These are phyloP conservation scores for Ajuga reptans DNA, from an alignment of 305 asterid genomes.

Conservation along the genomic window DNA sequence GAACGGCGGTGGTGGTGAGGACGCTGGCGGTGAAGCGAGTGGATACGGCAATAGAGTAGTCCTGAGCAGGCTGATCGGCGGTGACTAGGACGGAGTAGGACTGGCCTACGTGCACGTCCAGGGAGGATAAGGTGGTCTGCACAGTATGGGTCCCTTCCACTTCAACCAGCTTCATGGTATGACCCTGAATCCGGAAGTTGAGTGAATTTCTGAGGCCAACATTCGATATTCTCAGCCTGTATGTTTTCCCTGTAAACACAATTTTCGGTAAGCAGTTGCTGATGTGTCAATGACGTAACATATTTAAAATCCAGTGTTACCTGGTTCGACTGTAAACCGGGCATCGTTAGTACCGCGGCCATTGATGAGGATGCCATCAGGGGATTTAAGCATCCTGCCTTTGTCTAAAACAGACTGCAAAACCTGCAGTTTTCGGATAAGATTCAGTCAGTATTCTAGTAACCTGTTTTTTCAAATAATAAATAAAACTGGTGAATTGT, in stretches of 20 bases:
- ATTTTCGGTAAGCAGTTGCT: too few species aligned
- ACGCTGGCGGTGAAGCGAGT: slow-evolving; percentile 36
- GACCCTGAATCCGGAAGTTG: slow-evolving; percentile 58
- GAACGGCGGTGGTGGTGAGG: slow-evolving; percentile 49
- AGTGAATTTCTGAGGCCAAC: slow-evolving; percentile 49
- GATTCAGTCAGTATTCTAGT: too few species aligned
- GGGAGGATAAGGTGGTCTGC: slow-evolving; percentile 40
- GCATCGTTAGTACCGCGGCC: slow-evolving; percentile 40
- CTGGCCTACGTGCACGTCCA: slow-evolving; percentile 69
- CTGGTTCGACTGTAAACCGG: slow-evolving; percentile 38
- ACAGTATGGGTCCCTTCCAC: slow-evolving; percentile 70
- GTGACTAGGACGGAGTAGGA: slow-evolving; percentile 64
- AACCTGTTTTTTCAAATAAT: too few species aligned
- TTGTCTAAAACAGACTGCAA: slow-evolving; percentile 35
- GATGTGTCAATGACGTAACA: too few species aligned
- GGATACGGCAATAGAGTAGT: slow-evolving; percentile 52
- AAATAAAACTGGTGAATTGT: too few species aligned
- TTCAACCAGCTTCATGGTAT: slow-evolving; percentile 58
- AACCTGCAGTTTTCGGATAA: slow-evolving; percentile 26
- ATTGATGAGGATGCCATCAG: slow-evolving; percentile 58
- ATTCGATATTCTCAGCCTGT: slow-evolving; percentile 63
- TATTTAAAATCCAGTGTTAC: slow-evolving; percentile 17
- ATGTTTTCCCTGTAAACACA: slow-evolving; percentile 49
- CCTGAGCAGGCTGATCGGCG: slow-evolving; percentile 43
- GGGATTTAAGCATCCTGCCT: slow-evolving; percentile 38